Conservation (phyloP, 2,329 filamentous ascomycete species). For the Onygenales sp. region DNA sequence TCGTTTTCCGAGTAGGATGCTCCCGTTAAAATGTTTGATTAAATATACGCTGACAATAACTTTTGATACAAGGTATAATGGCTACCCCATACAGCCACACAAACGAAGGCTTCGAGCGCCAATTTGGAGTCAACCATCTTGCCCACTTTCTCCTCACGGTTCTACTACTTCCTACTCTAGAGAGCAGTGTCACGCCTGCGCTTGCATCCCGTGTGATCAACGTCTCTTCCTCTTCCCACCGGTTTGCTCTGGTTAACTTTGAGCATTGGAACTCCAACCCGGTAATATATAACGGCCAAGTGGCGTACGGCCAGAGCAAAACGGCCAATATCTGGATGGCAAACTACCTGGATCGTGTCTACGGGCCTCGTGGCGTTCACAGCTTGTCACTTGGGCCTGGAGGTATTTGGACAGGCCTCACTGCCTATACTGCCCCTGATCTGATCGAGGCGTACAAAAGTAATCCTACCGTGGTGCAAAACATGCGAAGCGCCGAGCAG, state of each 20-base stretch:
- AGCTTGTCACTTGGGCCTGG: constrained; percentile 25
- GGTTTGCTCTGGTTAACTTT: constrained; percentile 18
- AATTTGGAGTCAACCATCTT: constrained; percentile 25
- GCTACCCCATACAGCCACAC: constrained; percentile 19
- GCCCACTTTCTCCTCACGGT: constrained; percentile 25
- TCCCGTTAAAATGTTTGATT: too few species aligned
- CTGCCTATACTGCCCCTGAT: neutral
- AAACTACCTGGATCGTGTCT: constrained; percentile 43
- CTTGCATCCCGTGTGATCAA: constrained; percentile 41
- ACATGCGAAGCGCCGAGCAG: constrained; percentile 25
- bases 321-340: constrained; percentile 43
- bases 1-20: too few species aligned
- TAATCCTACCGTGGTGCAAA: constrained; percentile 10
- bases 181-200: constrained; percentile 18
- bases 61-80: constrained; percentile 23
- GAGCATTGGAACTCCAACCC: constrained; percentile 33
- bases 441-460: constrained; percentile 16
- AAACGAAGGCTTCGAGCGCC: constrained; percentile 28
- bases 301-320: constrained; percentile 42
- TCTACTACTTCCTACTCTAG: constrained; percentile 12
- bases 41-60: too few species aligned
- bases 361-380: constrained; percentile 36
- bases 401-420: neutral
- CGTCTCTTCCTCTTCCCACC: constrained; percentile 38
- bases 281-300: constrained; percentile 24